A percentile compares a stretch with the other conserved stretches of the same genome.
phyloP scores from a whole-genome alignment of 2,329 filamentous ascomycete genomes.

The Sporothrix luriei region DNA sequence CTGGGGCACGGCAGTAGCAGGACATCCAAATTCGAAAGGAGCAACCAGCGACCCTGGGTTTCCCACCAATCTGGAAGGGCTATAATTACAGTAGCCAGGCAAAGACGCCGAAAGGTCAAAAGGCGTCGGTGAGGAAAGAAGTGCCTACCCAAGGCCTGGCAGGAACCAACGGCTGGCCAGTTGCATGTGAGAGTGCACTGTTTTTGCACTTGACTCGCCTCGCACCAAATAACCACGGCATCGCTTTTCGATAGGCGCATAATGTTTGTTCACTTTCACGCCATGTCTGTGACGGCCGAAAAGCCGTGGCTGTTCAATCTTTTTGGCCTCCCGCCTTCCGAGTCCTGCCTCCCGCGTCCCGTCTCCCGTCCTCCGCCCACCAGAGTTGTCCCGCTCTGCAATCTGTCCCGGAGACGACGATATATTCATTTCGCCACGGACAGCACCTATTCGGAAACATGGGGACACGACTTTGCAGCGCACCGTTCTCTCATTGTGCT shows the following conservation, averaged over 20 bases:
- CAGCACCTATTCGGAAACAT: no score
- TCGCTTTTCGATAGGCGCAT: not conserved
- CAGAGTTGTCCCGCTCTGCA: no score
- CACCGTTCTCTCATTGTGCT: not conserved
- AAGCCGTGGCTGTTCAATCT: not conserved
- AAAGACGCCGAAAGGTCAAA: not conserved
- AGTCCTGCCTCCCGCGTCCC: not conserved
- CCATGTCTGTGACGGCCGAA: not conserved
- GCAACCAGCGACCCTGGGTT: slow-evolving; percentile 2
- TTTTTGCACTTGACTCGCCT: not conserved
- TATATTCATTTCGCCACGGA: not conserved
- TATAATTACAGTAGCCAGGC: not conserved
- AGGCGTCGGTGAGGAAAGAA: not conserved
- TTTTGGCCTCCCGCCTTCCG: no score
- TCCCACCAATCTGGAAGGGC: not conserved
- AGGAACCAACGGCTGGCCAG: not conserved
- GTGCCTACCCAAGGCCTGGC: not conserved
- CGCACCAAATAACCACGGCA: not conserved
- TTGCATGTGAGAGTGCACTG: not conserved
- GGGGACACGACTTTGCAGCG: not conserved
- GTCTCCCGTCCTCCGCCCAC: not conserved
- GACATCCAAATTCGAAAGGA: not conserved
- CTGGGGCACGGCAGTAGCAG: not conserved
- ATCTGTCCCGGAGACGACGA: not conserved
- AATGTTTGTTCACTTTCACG: not conserved